Percentiles rank a stretch among this genome's conserved stretches.
phyloP scores from a whole-genome alignment of 495 filamentous ascomycete species.

The Bacidia gigantensis region DNA sequence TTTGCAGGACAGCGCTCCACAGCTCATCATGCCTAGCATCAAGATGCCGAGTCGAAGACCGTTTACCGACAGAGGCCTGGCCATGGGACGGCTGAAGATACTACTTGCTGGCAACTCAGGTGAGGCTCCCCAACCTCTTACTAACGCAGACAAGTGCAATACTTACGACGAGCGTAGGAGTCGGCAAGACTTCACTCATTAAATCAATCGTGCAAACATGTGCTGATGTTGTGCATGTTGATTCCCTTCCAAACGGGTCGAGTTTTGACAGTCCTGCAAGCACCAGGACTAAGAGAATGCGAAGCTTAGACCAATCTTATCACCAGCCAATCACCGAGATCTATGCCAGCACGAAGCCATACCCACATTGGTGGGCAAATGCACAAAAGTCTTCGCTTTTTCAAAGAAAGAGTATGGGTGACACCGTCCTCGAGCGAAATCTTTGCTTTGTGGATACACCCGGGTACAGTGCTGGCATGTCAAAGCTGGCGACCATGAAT shows the following conservation, averaged over 20 bases:
- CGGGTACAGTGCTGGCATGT: conserved; percentile 49
- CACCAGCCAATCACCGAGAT: conserved; percentile 59
- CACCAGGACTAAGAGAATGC: conserved; percentile 18
- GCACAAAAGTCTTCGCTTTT: conserved; percentile 59
- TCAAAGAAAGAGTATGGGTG: conserved; percentile 58
- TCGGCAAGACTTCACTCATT: conserved; percentile 82
- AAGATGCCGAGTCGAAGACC: conserved; percentile 86
- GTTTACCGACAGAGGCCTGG: conserved; percentile 77
- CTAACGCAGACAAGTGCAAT: conserved; percentile 1
- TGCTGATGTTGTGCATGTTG: conserved; percentile 92
- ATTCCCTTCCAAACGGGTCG: conserved; percentile 44
- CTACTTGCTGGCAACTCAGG: conserved; percentile 75
- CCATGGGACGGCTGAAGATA: conserved; percentile 75
- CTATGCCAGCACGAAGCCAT: conserved; percentile 83
- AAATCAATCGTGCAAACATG: conserved; percentile 90
- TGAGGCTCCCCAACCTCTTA: conserved; percentile 26
- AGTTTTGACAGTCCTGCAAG: conserved; percentile 19
- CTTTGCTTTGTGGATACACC: conserved; percentile 90
- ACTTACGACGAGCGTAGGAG: conserved; percentile 23
- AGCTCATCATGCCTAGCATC: conserved; percentile 96
- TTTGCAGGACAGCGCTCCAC: conserved; percentile 45
- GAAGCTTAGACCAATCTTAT: conserved; percentile 20
- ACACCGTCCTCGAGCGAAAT: conserved; percentile 79
- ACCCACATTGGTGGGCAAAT: conserved; percentile 92
- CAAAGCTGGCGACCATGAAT: conserved; percentile 52